A percentile compares a stretch with the other conserved stretches of the same genome.
These are phyloP conservation scores for Rhizophagus sp. DNA, from an alignment of 192 early-diverging fungal genomes.

Conservation along the genomic window DNA sequence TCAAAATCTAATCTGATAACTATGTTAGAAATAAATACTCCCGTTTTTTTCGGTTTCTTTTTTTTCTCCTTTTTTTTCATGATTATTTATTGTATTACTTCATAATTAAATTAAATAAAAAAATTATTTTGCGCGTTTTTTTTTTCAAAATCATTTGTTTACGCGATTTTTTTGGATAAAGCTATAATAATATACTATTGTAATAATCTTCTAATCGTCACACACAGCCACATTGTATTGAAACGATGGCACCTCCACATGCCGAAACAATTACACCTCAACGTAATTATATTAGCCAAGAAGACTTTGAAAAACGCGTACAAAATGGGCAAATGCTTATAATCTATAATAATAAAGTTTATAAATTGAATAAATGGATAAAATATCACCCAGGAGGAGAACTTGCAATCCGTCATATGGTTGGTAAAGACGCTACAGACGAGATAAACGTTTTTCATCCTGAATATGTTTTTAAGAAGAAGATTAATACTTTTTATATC, in stretches of 20 bases:
- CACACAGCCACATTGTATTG: neutral
- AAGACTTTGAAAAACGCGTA: constrained; percentile 41
- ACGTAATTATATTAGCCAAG: constrained; percentile 33
- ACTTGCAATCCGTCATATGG: constrained; percentile 83
- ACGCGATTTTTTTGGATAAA: neutral
- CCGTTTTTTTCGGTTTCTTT: neutral
- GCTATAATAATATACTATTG: neutral
- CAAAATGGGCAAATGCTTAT: constrained; percentile 78
- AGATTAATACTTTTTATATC: constrained; percentile 79
- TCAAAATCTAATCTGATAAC: too few species aligned
- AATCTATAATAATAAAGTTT: constrained; percentile 84
- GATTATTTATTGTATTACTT: neutral
- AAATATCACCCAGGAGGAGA: constrained; percentile 91
- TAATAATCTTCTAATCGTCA: too few species aligned
- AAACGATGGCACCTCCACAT: constrained; percentile 25
- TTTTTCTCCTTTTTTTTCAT: neutral
- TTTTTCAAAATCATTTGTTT: neutral
- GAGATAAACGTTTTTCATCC: constrained; percentile 87
- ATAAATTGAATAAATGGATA: constrained; percentile 80
- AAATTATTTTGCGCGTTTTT: neutral
- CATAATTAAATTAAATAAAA: neutral
- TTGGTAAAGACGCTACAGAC: constrained; percentile 91
- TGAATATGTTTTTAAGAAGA: constrained; percentile 69
- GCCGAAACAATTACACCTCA: constrained; percentile 4
- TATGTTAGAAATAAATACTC: too few species aligned